A percentile compares a stretch with the other conserved stretches of the same genome.
phyloP scores from a whole-genome alignment of 352 stramenopile genomes.

The Pythium vanterpoolii region DNA sequence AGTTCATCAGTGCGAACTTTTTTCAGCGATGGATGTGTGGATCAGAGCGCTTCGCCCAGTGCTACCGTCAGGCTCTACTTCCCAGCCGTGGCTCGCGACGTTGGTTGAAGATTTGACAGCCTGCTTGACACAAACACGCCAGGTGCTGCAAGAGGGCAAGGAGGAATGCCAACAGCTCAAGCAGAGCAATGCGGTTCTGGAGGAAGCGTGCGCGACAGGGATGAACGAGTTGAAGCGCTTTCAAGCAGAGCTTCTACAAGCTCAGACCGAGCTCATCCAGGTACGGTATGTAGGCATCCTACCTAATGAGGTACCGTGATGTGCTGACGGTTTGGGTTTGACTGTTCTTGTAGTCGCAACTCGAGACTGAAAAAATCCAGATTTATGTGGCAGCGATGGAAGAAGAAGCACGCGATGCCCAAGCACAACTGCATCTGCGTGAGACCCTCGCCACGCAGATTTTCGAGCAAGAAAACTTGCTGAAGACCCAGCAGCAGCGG shows the following conservation, averaged over 20 bases:
- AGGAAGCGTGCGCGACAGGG: background rate
- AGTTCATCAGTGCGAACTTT: background rate
- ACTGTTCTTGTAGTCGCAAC: conserved; percentile 11
- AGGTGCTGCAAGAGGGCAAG: conserved; percentile 4
- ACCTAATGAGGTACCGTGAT: background rate
- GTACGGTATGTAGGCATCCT: background rate
- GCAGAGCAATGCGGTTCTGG: conserved; percentile 9
- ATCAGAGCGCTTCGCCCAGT: background rate
- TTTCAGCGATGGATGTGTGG: background rate
- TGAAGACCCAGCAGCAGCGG: conserved; percentile 27
- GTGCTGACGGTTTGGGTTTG: conserved; percentile 4
- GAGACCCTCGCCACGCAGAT: conserved; percentile 36
- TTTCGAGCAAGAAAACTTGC: conserved; percentile 32
- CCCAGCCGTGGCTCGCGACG: conserved; percentile 1
- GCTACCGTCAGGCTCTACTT: background rate
- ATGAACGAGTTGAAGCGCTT: background rate
- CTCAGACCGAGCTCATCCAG: conserved; percentile 8
- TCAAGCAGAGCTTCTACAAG: conserved; percentile 17
- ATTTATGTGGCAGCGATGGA: conserved; percentile 17
- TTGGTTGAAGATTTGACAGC: background rate
- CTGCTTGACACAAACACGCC: background rate
- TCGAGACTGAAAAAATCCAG: conserved; percentile 17
- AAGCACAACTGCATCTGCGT: conserved; percentile 24
- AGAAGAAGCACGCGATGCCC: conserved; percentile 12
- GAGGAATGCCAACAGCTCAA: conserved; percentile 15